Evolutionary conservation across 805 yeast species (phyloP).

Genomic region (Diddensiella caesifluorescens): DNA sequence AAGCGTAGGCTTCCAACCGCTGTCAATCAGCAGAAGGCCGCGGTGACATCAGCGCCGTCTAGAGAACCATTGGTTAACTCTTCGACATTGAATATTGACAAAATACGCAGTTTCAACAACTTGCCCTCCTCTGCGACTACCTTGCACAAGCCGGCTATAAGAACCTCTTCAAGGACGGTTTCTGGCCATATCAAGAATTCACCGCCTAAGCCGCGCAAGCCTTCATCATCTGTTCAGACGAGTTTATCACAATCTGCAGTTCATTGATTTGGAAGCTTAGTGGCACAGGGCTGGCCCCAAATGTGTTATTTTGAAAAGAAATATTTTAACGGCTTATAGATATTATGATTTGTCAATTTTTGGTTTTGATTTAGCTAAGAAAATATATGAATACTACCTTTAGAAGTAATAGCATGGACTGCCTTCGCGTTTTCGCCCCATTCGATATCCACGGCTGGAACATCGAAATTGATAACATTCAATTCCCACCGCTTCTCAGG

Average conservation of each 20-base stretch:
- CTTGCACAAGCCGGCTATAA: background rate
- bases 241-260: background rate
- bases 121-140: background rate
- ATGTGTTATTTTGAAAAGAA: too few species aligned
- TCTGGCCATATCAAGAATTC: constrained; percentile 8
- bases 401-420: constrained; percentile 15
- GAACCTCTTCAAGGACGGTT: background rate
- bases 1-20: constrained; percentile 35
- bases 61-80: too few species aligned
- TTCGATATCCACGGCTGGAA: constrained; percentile 11
- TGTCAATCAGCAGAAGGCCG: background rate
- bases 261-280: too few species aligned
- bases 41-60: background rate
- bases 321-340: too few species aligned
- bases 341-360: too few species aligned
- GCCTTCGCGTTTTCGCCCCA: constrained; percentile 19
- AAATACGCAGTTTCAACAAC: background rate
- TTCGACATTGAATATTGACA: background rate
- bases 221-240: constrained; percentile 13
- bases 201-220: constrained; percentile 23
- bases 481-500: constrained; percentile 37
- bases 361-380: too few species aligned
- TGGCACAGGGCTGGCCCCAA: too few species aligned
- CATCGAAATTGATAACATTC: constrained; percentile 5
- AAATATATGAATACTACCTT: constrained; percentile 14